These are phyloP conservation scores for Daldinia caldariorum DNA, from an alignment of 495 filamentous ascomycete species.

Conservation along the genomic window DNA sequence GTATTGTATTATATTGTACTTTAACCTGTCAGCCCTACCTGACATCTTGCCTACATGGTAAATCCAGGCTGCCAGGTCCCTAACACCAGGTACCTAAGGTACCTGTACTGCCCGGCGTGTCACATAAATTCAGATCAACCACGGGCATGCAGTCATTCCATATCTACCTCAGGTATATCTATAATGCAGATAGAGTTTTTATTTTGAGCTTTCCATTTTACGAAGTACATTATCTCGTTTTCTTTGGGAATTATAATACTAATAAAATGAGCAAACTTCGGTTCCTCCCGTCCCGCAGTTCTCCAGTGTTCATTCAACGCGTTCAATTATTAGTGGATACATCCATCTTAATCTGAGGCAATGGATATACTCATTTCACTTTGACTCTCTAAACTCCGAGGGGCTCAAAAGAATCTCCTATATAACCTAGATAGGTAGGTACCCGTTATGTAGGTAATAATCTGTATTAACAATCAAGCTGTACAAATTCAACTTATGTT, in stretches of 20 bases:
- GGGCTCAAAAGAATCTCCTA: not conserved
- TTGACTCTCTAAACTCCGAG: conserved; percentile 9
- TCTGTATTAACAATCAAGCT: not conserved
- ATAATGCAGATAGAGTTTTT: not conserved
- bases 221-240: not conserved
- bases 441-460: not conserved
- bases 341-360: conserved; percentile 27
- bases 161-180: not conserved
- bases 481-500: conserved; percentile 16
- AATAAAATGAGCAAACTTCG: conserved; percentile 41
- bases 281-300: conserved; percentile 33
- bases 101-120: too few relatives aligned
- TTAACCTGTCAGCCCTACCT: not conserved
- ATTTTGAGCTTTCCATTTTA: not conserved
- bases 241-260: not conserved
- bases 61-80: too few relatives aligned
- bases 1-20: not conserved
- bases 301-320: conserved; percentile 13
- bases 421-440: not conserved
- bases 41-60: too few relatives aligned
- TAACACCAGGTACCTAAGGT: too few relatives aligned
- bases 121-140: too few relatives aligned
- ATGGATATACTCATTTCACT: conserved; percentile 14
- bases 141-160: not conserved
- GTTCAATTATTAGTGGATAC: conserved; percentile 19